Evolutionary conservation across 1,284 basidiomycete genomes (phyloP), one percentile per base, ranked within the genome.

Genomic region (Ceratobasidium sp.): DNA sequence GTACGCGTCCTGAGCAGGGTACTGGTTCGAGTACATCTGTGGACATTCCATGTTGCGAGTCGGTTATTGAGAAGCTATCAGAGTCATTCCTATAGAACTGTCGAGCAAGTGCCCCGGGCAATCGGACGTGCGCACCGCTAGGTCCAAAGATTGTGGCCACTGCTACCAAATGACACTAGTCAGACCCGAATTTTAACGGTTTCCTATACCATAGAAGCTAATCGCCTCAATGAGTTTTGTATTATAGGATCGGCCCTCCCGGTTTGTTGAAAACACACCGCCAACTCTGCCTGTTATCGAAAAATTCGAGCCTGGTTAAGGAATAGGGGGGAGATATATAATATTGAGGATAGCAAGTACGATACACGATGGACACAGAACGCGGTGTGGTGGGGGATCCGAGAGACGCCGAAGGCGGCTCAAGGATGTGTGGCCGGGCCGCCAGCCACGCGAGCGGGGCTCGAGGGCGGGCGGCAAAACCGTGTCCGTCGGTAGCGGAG

Each of bases 61-160:
- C 23, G 23, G 3, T 6, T n/a, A n/a, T n/a, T n/a, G n/a, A n/a
- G n/a, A n/a, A n/a, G n/a, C n/a, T n/a, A n/a, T n/a, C n/a, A n/a
- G n/a, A n/a, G 6, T 50, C 82, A 84, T 80, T 97, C 93, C 76
- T 89, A 84, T 1, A 91, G 74, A n/a, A 95, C 82, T 55, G 85
- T 0, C 96, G 96, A 0, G 86, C 89, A 2, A 82, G 77, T 8
- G 84, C 81, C 57, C 94, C 88, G 77, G 93, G 90, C 10, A 88
- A 80, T 26, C 94, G 88, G 21, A 92, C 82, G 0, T 84, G 90
- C 6, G 90, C 83, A 2, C 89, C 92, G 1, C 89, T 88, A 1
- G 88, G 83, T 12, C 93, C 94, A 34, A 94, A 96, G 30, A 97
- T 82, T 6, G 90, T 82, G 26, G 90, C 86, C 28, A 95, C 81